These are phyloP conservation scores for Calophaca sinica DNA, from an alignment of 306 rosid genomes.

Conservation along the genomic window DNA sequence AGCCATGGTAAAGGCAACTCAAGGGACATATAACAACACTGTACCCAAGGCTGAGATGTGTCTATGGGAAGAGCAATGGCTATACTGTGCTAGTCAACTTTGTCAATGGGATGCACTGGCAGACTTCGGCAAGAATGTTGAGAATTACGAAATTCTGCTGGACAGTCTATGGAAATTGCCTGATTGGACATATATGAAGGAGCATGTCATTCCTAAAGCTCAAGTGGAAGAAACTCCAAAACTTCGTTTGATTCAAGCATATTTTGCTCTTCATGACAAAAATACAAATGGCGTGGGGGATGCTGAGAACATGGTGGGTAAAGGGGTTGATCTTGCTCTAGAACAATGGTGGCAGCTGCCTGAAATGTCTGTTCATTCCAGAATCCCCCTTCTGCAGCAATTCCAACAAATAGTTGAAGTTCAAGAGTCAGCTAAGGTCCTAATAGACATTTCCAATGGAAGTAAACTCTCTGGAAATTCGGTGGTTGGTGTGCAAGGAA, in stretches of 20 bases:
- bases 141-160: conserved; percentile 91
- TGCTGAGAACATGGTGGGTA: conserved; percentile 88
- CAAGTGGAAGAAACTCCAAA: conserved; percentile 99
- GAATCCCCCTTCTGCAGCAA: conserved; percentile 97
- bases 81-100: conserved; percentile 90
- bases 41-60: conserved; percentile 99
- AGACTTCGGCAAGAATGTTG: conserved; percentile 95
- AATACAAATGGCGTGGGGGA: conserved; percentile 90
- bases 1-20: conserved; percentile 99
- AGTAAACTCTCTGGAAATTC: conserved; percentile 76
- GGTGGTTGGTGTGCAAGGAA: conserved; percentile 82
- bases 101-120: conserved; percentile 98
- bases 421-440: conserved; percentile 87
- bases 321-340: conserved; percentile 94
- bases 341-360: conserved; percentile 99
- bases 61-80: conserved; percentile 99
- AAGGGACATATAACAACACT: conserved; percentile 92
- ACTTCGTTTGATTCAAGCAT: conserved; percentile 88
- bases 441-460: conserved; percentile 89
- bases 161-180: conserved; percentile 98
- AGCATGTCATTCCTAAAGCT: conserved; percentile 95
- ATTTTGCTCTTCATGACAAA: conserved; percentile 89
- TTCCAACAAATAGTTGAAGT: conserved; percentile 99
- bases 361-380: conserved; percentile 95
- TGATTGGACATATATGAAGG: conserved; percentile 98